Evolutionary conservation across 2,329 filamentous ascomycete genomes (phyloP).

Genomic region (Trichoderma koningiopsis): DNA sequence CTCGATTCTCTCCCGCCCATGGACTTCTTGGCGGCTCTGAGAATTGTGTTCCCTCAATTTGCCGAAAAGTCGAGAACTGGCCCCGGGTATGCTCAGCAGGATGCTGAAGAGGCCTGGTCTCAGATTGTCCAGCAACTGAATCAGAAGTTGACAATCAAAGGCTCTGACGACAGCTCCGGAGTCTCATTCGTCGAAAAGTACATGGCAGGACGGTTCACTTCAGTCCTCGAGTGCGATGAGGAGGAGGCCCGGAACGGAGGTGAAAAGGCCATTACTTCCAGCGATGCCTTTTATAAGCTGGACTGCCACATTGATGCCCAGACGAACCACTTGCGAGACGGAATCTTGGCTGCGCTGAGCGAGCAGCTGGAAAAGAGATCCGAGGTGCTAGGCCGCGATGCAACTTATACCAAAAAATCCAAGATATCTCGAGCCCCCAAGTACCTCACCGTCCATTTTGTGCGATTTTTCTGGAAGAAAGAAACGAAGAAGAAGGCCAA

Average conservation of each 20-base stretch:
- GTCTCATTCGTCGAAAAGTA: constrained; percentile 86
- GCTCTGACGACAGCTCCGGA: constrained; percentile 50
- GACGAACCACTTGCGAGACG: constrained; percentile 89
- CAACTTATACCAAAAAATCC: constrained; percentile 87
- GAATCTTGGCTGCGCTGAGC: constrained; percentile 76
- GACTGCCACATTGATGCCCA: constrained; percentile 90
- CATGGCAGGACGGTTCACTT: constrained; percentile 80
- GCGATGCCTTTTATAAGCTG: constrained; percentile 84
- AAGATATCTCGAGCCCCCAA: constrained; percentile 88
- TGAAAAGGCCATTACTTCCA: constrained; percentile 67
- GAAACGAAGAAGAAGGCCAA: constrained; percentile 98
- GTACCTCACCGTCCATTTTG: constrained; percentile 95
- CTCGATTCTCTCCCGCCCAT: constrained; percentile 84
- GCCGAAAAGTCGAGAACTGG: constrained; percentile 83
- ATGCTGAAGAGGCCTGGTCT: constrained; percentile 97
- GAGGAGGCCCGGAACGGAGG: constrained; percentile 71
- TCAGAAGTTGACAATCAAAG: constrained; percentile 71
- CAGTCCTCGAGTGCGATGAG: constrained; percentile 81
- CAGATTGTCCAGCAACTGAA: constrained; percentile 86
- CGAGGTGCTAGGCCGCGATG: constrained; percentile 72
- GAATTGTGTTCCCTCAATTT: constrained; percentile 85
- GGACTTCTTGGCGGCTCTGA: constrained; percentile 78
- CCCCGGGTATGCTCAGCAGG: constrained; percentile 91
- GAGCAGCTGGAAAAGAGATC: constrained; percentile 94
- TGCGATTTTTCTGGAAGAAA: constrained; percentile 97